These are phyloP conservation scores for Talaromyces sp. DNA, from an alignment of 2,329 filamentous ascomycete species.

Conservation along the genomic window DNA sequence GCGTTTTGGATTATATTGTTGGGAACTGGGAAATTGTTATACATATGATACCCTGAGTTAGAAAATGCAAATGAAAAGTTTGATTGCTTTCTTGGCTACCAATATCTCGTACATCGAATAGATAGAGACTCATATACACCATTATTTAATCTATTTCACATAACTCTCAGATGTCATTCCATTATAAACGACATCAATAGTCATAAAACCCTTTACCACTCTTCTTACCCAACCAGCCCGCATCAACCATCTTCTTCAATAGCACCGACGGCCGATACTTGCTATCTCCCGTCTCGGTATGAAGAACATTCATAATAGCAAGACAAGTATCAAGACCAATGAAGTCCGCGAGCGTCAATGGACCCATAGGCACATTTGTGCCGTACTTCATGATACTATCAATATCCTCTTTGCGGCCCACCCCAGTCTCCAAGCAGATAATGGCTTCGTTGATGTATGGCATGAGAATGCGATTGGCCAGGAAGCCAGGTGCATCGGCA, in stretches of 20 bases:
- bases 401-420: constrained; percentile 86
- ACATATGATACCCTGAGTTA: constrained; percentile 19
- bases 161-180: background rate
- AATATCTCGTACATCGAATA: background rate
- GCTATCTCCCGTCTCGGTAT: constrained; percentile 87
- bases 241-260: constrained; percentile 93
- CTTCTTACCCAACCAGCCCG: constrained; percentile 97
- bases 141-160: background rate
- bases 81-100: background rate
- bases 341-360: constrained; percentile 89
- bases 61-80: constrained; percentile 2
- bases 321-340: constrained; percentile 96
- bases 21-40: constrained; percentile 8
- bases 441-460: constrained; percentile 99
- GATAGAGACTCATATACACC: background rate
- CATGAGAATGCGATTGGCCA: constrained; percentile 97
- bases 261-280: constrained; percentile 92
- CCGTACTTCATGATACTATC: constrained; percentile 99
- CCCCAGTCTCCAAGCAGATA: constrained; percentile 89
- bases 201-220: constrained; percentile 94
- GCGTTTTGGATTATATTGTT: constrained; percentile 1
- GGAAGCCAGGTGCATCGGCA: constrained; percentile 86
- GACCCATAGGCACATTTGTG: constrained; percentile 97
- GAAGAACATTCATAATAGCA: constrained; percentile 93
- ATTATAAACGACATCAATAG: constrained; percentile 54